These are phyloP conservation scores for Kockovaella imperatae DNA, from an alignment of 768 basidiomycete species.

Conservation along the genomic window DNA sequence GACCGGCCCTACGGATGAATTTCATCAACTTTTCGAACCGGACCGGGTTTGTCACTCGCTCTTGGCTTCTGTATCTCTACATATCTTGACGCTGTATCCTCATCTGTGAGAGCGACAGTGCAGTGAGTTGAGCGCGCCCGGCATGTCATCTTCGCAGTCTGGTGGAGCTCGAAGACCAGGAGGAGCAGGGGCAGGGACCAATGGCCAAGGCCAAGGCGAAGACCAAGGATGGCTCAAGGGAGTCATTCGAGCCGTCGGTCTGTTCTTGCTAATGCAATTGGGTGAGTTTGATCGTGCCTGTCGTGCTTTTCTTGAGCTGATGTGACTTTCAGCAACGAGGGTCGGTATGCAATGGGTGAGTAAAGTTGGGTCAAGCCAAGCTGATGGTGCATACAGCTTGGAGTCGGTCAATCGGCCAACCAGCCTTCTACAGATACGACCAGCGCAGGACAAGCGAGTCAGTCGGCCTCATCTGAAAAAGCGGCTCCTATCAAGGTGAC, in stretches of 20 bases:
- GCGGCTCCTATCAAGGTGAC: conserved; percentile 9
- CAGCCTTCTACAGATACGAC: neutral
- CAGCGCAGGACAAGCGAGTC: neutral
- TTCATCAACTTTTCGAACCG: too few species aligned
- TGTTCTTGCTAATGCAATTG: conserved; percentile 28
- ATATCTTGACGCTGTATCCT: too few species aligned
- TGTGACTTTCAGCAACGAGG: conserved; percentile 20
- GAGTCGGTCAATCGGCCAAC: too few species aligned
- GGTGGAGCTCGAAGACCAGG: conserved; percentile 5
- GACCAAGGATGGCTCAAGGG: conserved; percentile 7
- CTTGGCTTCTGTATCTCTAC: too few species aligned
- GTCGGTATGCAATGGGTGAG: conserved; percentile 37
- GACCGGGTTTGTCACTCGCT: too few species aligned
- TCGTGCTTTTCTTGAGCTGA: neutral
- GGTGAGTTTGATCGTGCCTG: conserved; percentile 17
- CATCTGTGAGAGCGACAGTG: too few species aligned
- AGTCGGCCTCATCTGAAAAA: neutral
- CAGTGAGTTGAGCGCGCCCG: too few species aligned
- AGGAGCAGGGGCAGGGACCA: conserved; percentile 8
- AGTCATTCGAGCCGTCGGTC: conserved; percentile 13
- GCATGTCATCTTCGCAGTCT: too few species aligned
- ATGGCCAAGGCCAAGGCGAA: conserved; percentile 2
- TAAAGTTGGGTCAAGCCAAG: conserved; percentile 12
- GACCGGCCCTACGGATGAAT: too few species aligned
- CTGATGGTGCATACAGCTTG: neutral